Evolutionary conservation across 306 rosid genomes (phyloP).

Genomic region (Glycine latifolia): DNA sequence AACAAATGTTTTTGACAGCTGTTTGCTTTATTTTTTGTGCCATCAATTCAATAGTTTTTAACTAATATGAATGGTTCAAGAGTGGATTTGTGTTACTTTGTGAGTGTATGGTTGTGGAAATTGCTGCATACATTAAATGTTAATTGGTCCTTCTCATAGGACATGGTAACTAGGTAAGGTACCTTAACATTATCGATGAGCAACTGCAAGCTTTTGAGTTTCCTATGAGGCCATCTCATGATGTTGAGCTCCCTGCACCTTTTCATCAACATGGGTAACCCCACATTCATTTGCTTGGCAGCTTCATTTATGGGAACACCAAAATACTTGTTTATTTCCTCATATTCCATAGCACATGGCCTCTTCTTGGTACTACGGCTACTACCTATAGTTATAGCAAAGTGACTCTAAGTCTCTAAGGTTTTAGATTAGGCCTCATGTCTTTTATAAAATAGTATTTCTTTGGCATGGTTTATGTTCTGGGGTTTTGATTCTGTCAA

Average conservation of each 20-base stretch:
- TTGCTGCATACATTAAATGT: neutral
- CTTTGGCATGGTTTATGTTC: too few relatives aligned
- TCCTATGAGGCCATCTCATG: conserved; percentile 87
- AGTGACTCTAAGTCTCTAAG: too few relatives aligned
- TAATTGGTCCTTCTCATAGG: neutral
- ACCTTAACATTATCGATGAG: conserved; percentile 79
- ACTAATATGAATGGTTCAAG: neutral
- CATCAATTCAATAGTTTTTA: neutral
- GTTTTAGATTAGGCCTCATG: too few relatives aligned
- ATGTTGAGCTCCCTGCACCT: conserved; percentile 86
- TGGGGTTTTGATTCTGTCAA: conserved; percentile 57
- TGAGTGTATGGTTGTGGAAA: neutral
- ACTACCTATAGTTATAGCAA: too few relatives aligned
- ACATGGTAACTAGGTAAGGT: neutral
- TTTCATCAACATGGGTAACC: conserved; percentile 61
- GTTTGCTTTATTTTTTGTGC: neutral
- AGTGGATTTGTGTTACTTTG: neutral
- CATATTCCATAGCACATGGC: conserved; percentile 13
- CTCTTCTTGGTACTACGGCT: neutral
- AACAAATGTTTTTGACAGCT: too few relatives aligned
- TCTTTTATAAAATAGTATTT: too few relatives aligned
- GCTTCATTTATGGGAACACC: conserved; percentile 68
- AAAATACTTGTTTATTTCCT: conserved; percentile 60
- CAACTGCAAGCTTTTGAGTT: conserved; percentile 71
- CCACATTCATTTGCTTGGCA: conserved; percentile 75